These are phyloP conservation scores for Teunomyces funiuensis DNA, from an alignment of 805 yeast genomes.

Conservation along the genomic window DNA sequence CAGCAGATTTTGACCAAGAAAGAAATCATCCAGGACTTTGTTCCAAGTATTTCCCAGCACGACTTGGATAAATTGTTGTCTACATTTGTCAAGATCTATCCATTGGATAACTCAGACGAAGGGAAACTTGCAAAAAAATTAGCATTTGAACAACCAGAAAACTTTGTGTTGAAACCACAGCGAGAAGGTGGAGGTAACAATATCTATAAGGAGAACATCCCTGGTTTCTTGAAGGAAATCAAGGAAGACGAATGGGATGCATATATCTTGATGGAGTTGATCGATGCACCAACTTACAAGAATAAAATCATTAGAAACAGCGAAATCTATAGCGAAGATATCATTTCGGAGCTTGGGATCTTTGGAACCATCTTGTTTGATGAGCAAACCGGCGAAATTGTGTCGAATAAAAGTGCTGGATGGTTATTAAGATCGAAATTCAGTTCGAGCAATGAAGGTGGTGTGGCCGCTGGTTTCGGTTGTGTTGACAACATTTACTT, in stretches of 20 bases:
- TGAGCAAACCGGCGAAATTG: conserved; percentile 53
- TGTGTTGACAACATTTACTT: conserved; percentile 85
- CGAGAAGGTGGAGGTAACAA: conserved; percentile 99
- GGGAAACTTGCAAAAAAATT: conserved; percentile 64
- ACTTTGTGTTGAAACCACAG: conserved; percentile 91
- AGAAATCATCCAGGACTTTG: conserved; percentile 46
- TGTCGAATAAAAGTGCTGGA: conserved; percentile 71
- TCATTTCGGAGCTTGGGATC: conserved; percentile 87
- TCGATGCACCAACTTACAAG: conserved; percentile 66
- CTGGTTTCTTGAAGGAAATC: conserved; percentile 58
- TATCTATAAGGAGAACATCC: conserved; percentile 83
- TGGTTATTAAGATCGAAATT: conserved; percentile 88
- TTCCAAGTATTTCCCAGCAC: conserved; percentile 30
- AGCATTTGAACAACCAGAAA: conserved; percentile 66
- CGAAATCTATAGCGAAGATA: conserved; percentile 62
- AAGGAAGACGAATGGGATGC: conserved; percentile 81
- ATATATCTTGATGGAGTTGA: conserved; percentile 91
- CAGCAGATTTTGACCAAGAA: conserved; percentile 81
- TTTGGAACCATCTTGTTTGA: conserved; percentile 84
- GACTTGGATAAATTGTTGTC: conserved; percentile 38
- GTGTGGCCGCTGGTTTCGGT: conserved; percentile 99
- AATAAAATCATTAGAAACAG: conserved; percentile 74
- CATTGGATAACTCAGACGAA: conserved; percentile 68
- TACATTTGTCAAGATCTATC: conserved; percentile 86
- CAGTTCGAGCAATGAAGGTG: conserved; percentile 90